Base-by-base conservation (phyloP, 108 stramenopile species). In the Skeletonema costatum region DNA sequence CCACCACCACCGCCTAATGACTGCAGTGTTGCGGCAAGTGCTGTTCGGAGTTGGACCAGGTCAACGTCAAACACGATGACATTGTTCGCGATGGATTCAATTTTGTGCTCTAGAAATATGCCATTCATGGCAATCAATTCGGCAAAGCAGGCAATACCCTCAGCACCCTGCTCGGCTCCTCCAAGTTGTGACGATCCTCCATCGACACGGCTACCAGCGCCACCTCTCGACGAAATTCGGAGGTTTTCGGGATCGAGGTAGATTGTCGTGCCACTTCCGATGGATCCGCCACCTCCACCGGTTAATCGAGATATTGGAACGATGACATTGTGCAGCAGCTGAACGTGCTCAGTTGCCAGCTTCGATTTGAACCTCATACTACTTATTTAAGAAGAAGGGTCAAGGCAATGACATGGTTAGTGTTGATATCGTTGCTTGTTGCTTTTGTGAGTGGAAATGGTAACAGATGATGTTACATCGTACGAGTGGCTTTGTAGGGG, bases 11-110 rank as follows among this genome's bases (percentile, higher is more conserved):
- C 63, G 4, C 83, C 83, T 51, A 83, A 61, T 39, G 79, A 78
- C 56, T 75, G 69, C 39, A 89, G 56, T 35, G 92, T 87, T 17
- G 89, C 86, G 63, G 90, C 88, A 72, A 96, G 77, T 36, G 94
- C 94, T 69, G 86, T 77, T 44, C 86, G 76, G 61, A 92, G 83
- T 39, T 88, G 89, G n/a, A 76, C 82, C 58, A 96, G 71, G 71
- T 92, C 91, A 19, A 96, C 81, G 82, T 96, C 91, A 78, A 92
- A 91, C 10, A 91, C 87, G 77, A 96, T 96, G n/a, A 81, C 92
- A 78, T 94, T 92, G 9, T 87, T 85, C 58, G 91, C 91, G 32
- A 84, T 87, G 31, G 85, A 86, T 75, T 96, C 91, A 70, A 96
- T 96, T 41, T 90, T 85, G 71, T 91, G 91, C 38, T 90, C 88